phyloP scores from a whole-genome alignment of 352 stramenopile genomes.

The Globisporangium spinosum region DNA sequence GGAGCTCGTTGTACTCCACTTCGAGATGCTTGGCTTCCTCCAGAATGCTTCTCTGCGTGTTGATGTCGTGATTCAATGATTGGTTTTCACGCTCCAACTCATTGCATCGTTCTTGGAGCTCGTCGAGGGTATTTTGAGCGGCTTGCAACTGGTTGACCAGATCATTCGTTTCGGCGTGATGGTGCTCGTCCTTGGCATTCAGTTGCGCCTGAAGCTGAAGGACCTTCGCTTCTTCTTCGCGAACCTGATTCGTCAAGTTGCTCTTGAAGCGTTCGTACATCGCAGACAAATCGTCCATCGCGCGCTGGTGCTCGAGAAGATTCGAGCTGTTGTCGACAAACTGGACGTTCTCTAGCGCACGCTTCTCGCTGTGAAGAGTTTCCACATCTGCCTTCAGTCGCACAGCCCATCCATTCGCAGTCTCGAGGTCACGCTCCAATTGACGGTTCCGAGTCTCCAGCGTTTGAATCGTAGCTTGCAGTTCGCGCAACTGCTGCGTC shows the following conservation, averaged over 20 bases:
- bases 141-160: conserved; percentile 29
- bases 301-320: conserved; percentile 22
- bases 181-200: conserved; percentile 29
- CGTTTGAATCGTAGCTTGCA: conserved; percentile 27
- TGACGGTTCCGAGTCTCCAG: conserved; percentile 34
- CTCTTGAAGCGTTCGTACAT: conserved; percentile 39
- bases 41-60: conserved; percentile 9
- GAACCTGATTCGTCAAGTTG: conserved; percentile 36
- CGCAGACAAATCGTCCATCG: conserved; percentile 28
- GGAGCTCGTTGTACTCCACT: conserved; percentile 27
- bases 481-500: conserved; percentile 31
- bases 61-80: conserved; percentile 28
- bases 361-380: conserved; percentile 38
- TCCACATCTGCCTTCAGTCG: conserved; percentile 34
- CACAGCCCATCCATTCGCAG: conserved; percentile 28
- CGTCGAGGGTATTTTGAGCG: conserved; percentile 19
- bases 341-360: conserved; percentile 26
- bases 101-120: conserved; percentile 22
- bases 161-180: conserved; percentile 23
- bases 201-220: conserved; percentile 33
- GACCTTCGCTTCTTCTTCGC: conserved; percentile 42
- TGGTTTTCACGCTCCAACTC: conserved; percentile 54
- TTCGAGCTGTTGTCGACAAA: conserved; percentile 16
- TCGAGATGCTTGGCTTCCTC: conserved; percentile 26
- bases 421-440: conserved; percentile 34